phyloP scores from a whole-genome alignment of 805 yeast genomes.

The Wickerhamiella azymoides region DNA sequence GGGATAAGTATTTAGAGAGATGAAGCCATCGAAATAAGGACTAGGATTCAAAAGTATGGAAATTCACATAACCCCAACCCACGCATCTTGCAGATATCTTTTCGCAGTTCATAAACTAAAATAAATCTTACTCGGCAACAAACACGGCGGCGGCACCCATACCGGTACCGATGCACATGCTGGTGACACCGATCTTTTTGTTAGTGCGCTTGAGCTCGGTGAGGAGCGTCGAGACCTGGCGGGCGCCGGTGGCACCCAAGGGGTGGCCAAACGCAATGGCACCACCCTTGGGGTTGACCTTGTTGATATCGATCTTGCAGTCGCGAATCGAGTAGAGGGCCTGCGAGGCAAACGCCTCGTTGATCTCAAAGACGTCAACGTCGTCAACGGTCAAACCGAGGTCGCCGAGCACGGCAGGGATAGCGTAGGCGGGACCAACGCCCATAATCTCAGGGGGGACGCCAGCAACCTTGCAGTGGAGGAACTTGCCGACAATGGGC shows the following conservation, averaged over 20 bases:
- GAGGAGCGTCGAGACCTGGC: slow-evolving; percentile 81
- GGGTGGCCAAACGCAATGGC: slow-evolving; percentile 97
- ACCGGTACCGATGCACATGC: slow-evolving; percentile 97
- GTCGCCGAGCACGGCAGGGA: slow-evolving; percentile 64
- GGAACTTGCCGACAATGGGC: slow-evolving; percentile 65
- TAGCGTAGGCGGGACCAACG: slow-evolving; percentile 92
- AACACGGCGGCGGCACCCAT: slow-evolving; percentile 95
- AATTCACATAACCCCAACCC: no score
- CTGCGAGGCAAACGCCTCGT: slow-evolving; percentile 96
- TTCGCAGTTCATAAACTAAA: no score
- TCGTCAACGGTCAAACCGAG: slow-evolving; percentile 48
- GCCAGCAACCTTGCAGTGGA: slow-evolving; percentile 70
- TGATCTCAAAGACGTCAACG: slow-evolving; percentile 68
- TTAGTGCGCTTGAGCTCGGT: slow-evolving; percentile 60
- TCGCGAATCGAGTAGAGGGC: slow-evolving; percentile 60
- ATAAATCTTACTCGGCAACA: slow-evolving; percentile 47
- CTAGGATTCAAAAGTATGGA: no score
- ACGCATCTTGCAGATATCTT: no score
- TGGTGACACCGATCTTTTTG: slow-evolving; percentile 69
- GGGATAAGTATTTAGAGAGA: no score
- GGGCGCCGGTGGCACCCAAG: slow-evolving; percentile 77
- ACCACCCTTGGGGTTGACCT: slow-evolving; percentile 88
- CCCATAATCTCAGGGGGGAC: slow-evolving; percentile 98
- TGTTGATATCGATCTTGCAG: slow-evolving; percentile 50
- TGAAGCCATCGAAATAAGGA: no score